These are phyloP conservation scores for Silybum marianum DNA, from an alignment of 129 eudicot species.

Conservation along the genomic window DNA sequence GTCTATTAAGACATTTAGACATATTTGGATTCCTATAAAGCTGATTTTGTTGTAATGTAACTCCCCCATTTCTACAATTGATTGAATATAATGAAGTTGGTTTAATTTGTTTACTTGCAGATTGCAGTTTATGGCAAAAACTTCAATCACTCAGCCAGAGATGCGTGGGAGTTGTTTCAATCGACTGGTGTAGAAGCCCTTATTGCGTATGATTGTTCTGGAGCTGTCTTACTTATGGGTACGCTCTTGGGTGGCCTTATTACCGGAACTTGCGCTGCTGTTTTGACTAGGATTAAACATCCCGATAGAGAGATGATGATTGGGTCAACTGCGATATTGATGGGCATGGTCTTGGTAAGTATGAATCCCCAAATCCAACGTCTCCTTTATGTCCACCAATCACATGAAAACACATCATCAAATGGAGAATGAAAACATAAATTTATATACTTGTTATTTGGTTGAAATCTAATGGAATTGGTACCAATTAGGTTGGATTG, in stretches of 20 bases:
- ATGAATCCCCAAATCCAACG: neutral
- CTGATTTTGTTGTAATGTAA: neutral
- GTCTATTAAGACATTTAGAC: neutral
- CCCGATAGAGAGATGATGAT: constrained; percentile 80
- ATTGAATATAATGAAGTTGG: neutral
- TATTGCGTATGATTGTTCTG: constrained; percentile 92
- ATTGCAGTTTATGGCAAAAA: constrained; percentile 93
- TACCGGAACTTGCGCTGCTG: constrained; percentile 80
- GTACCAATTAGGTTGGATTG: constrained; percentile 64
- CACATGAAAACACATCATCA: neutral
- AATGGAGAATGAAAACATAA: neutral
- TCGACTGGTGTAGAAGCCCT: constrained; percentile 99
- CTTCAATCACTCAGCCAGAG: constrained; percentile 97
- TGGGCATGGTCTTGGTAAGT: constrained; percentile 93
- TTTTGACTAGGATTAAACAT: constrained; percentile 65
- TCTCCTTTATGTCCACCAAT: neutral
- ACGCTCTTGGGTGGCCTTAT: constrained; percentile 88
- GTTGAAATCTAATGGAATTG: neutral
- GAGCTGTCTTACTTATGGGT: constrained; percentile 95
- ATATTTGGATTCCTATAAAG: neutral
- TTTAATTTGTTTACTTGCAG: constrained; percentile 34
- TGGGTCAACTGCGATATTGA: constrained; percentile 81
- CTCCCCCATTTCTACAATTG: neutral
- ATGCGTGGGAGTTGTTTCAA: constrained; percentile 98
- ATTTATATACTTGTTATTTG: neutral